Evolutionary conservation across 495 filamentous ascomycete species (phyloP).

Genomic region (Xylaria intraflava): DNA sequence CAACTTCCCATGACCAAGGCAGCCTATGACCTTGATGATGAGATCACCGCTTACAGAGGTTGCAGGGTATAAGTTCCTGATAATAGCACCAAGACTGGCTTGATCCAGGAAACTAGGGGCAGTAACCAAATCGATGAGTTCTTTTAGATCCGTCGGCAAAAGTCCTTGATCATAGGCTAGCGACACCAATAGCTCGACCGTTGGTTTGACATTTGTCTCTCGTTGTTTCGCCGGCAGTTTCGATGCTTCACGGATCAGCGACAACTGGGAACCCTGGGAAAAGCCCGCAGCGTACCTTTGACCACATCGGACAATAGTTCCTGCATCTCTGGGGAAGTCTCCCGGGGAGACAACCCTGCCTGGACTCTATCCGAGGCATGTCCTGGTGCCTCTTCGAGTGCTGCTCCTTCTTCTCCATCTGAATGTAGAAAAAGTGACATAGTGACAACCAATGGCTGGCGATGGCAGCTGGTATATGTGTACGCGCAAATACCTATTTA

Average conservation of each 20-base stretch:
- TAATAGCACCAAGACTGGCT: conserved; percentile 54
- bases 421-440: not conserved
- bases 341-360: not conserved
- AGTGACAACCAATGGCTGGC: not conserved
- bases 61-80: conserved; percentile 71
- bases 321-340: conserved; percentile 7
- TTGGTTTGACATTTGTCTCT: conserved; percentile 33
- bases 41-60: conserved; percentile 53
- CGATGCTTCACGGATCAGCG: conserved; percentile 32
- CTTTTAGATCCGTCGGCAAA: conserved; percentile 49
- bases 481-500: too few species aligned
- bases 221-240: conserved; percentile 45
- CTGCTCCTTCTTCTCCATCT: not conserved
- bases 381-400: not conserved
- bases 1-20: conserved; percentile 67
- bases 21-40: conserved; percentile 62
- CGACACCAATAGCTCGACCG: conserved; percentile 42
- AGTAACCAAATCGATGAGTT: conserved; percentile 62
- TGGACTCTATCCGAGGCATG: not conserved
- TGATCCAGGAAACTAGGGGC: conserved; percentile 67
- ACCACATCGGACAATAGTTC: conserved; percentile 18
- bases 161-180: conserved; percentile 63
- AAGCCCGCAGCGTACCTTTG: conserved; percentile 11
- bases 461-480: not conserved
- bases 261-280: not conserved